A percentile compares a stretch with the other conserved stretches of the same genome.
Conservation (phyloP, 495 filamentous ascomycete species). For the Podospora anserina region DNA sequence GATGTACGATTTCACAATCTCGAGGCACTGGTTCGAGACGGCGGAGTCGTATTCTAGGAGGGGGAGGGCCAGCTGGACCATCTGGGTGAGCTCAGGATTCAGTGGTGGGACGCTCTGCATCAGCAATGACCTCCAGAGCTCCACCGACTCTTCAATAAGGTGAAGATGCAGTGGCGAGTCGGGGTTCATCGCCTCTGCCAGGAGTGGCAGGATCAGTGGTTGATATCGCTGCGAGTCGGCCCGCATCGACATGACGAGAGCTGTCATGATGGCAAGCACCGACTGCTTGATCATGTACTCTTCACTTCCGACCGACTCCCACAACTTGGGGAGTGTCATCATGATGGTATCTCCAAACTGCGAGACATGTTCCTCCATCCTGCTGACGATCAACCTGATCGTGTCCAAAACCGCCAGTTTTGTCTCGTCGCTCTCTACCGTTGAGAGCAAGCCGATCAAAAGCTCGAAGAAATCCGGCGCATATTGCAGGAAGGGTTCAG, state of each 20-base stretch:
- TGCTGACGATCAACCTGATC: conserved; percentile 70
- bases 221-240: conserved; percentile 70
- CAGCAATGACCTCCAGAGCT: conserved; percentile 80
- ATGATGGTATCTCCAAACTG: conserved; percentile 80
- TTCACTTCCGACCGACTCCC: conserved; percentile 76
- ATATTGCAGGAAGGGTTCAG: conserved; percentile 68
- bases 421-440: conserved; percentile 79
- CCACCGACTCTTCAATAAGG: conserved; percentile 86
- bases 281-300: conserved; percentile 85
- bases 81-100: conserved; percentile 60
- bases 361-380: conserved; percentile 70
- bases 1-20: conserved; percentile 70
- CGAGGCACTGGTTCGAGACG: conserved; percentile 53
- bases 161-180: conserved; percentile 77
- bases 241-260: conserved; percentile 76
- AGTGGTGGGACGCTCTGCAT: conserved; percentile 65
- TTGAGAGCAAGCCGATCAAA: conserved; percentile 71
- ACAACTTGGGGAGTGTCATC: conserved; percentile 72
- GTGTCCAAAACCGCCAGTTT: conserved; percentile 85
- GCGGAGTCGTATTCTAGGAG: conserved; percentile 64
- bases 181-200: conserved; percentile 71
- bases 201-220: conserved; percentile 68
- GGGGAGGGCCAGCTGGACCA: conserved; percentile 65
- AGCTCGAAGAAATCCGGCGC: conserved; percentile 63
- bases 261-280: conserved; percentile 76